Evolutionary conservation across 2,329 filamentous ascomycete genomes (phyloP), one percentile per base, ranked within the genome.

Genomic region (Neobulgaria alba): DNA sequence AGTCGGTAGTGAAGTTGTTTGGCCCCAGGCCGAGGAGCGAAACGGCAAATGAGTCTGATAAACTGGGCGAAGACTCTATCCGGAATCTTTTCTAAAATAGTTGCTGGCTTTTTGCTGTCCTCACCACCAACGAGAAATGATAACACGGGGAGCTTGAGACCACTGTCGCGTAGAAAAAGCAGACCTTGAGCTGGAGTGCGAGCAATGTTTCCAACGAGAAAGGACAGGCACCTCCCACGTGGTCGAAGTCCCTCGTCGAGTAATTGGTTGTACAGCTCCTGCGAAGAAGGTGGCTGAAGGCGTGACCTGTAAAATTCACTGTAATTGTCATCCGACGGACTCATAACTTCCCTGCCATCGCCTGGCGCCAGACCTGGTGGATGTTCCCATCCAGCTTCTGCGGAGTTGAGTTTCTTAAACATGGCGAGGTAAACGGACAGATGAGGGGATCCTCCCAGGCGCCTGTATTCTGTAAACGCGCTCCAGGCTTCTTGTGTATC

Each of bases 231-330:
- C 30, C 63, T 57, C 1, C 66, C 67, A 3, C 62, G 55, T 0
- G 78, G 73, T 5, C 56, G 60, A 15, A 81, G 55, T 1, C 69
- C 67, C 2, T 65, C 63, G 1, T 54, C 56, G 10, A 63, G 44
- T 75, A 88, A 83, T 31, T 68, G 64, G 9, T 66, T 55, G 43
- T 81, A 82, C 3, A 89, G 64, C 37, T 73, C 65, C 3, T 68
- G 61, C 9, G 78, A 61, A 1, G 66, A 69, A 2, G 83, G 83
- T 1, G 82, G 75, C 10, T 68, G 64, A 32, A 77, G 63, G n/a
- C 75, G 68, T 29, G 76, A 71, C 49, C 75, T 75, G 42, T 84
- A 82, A 40, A 79, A 75, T n/a, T 79, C 71, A 43, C 68, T 82
- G 53, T 69, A 71, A 58, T 69, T 84, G 59, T 65, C 63, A 41